phyloP scores from a whole-genome alignment of 1,284 basidiomycete species.

The Cryptococcus jaspeensis region DNA sequence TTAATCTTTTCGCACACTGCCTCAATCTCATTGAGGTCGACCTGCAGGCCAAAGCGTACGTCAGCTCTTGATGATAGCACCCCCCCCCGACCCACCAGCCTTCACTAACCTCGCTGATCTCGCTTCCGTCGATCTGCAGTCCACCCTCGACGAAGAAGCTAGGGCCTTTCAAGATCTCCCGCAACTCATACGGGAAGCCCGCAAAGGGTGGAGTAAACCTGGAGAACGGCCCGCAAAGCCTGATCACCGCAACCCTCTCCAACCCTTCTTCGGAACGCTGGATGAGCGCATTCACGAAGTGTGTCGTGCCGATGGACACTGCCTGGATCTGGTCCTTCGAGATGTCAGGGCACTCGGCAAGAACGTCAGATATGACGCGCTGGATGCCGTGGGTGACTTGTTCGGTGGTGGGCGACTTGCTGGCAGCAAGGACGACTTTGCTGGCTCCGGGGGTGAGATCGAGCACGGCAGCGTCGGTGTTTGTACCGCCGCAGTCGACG shows the following conservation, averaged over 20 bases:
- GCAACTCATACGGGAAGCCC: conserved; percentile 35
- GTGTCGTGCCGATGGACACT: conserved; percentile 39
- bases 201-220: conserved; percentile 33
- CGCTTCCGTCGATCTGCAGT: conserved; percentile 38
- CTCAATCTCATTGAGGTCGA: conserved; percentile 37
- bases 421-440: conserved; percentile 54
- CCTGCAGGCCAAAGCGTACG: conserved; percentile 6
- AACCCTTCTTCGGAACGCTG: conserved; percentile 25
- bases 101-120: conserved; percentile 23
- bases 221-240: conserved; percentile 37
- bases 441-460: conserved; percentile 47
- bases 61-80: neutral
- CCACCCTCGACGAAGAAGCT: conserved; percentile 34
- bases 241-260: conserved; percentile 36
- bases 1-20: conserved; percentile 32
- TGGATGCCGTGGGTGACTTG: conserved; percentile 59
- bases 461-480: conserved; percentile 58
- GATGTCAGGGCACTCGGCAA: neutral
- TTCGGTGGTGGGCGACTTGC: conserved; percentile 58
- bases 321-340: conserved; percentile 29
- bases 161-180: conserved; percentile 33
- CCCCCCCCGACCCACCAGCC: no score
- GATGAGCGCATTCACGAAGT: conserved; percentile 43
- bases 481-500: conserved; percentile 56
- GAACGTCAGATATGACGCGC: conserved; percentile 16